Percentiles rank a stretch among this genome's conserved stretches.
Evolutionary conservation across 305 asterid genomes (phyloP).

Genomic region (Striga hermonthica): DNA sequence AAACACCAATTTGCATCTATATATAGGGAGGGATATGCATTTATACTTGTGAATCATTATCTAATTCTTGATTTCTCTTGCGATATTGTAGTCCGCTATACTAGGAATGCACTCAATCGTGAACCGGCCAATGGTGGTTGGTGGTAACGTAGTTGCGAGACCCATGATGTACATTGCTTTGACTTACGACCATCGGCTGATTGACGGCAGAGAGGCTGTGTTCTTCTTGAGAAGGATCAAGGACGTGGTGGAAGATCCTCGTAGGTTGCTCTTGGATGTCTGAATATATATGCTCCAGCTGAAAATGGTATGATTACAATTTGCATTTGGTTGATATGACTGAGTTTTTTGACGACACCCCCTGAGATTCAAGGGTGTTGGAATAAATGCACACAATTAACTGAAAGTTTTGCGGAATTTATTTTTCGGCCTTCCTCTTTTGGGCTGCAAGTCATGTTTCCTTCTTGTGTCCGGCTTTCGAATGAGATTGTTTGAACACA

Average conservation of each 20-base stretch:
- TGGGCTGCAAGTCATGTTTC: background rate
- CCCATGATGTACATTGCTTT: constrained; percentile 99
- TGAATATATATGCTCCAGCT: constrained; percentile 37
- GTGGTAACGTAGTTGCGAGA: constrained; percentile 75
- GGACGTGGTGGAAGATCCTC: constrained; percentile 97
- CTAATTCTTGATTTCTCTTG: constrained; percentile 19
- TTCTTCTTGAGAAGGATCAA: constrained; percentile 89
- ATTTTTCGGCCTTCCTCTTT: background rate
- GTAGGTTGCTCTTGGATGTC: constrained; percentile 80
- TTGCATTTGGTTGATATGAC: constrained; percentile 21
- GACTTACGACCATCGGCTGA: constrained; percentile 95
- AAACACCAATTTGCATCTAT: no score
- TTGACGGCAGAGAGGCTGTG: constrained; percentile 99
- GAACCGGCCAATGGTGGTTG: constrained; percentile 96
- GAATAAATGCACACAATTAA: constrained; percentile 47
- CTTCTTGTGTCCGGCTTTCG: no score
- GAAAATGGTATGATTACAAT: constrained; percentile 12
- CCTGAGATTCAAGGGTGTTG: constrained; percentile 30
- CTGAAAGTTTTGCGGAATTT: constrained; percentile 42
- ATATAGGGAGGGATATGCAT: background rate
- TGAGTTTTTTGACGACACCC: constrained; percentile 21
- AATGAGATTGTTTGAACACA: no score
- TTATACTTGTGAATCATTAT: background rate
- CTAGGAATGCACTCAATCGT: constrained; percentile 98
- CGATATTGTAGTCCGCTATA: constrained; percentile 69